A percentile compares a stretch with the other conserved stretches of the same genome.
These are phyloP conservation scores for Dioscorea zingiberensis DNA, from an alignment of 106 monocot species.

Conservation along the genomic window DNA sequence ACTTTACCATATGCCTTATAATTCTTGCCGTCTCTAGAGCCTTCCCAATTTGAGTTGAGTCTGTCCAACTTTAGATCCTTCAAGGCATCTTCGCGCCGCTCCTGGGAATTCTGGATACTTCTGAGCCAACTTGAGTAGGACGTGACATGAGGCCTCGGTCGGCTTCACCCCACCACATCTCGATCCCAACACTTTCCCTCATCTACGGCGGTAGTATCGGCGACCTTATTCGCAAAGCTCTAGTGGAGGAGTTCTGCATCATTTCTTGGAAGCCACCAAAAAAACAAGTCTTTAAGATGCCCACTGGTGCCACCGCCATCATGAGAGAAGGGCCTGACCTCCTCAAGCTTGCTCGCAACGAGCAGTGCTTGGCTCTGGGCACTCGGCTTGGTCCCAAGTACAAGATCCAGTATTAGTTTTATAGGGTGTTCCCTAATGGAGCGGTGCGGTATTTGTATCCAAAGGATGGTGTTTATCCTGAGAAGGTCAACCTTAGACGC, in stretches of 20 bases:
- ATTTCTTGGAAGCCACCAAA: slow-evolving; percentile 93
- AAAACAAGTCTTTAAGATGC: slow-evolving; percentile 97
- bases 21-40: no score
- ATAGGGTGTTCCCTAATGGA: slow-evolving; percentile 93
- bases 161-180: slow-evolving; percentile 91
- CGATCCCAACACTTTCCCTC: slow-evolving; percentile 82
- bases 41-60: no score
- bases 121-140: no score
- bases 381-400: slow-evolving; percentile 85
- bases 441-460: slow-evolving; percentile 98
- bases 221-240: slow-evolving; percentile 87
- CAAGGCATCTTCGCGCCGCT: no score
- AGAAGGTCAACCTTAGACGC: slow-evolving; percentile 90
- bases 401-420: slow-evolving; percentile 97
- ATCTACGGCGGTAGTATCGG: slow-evolving; percentile 94
- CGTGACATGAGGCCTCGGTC: slow-evolving; percentile 29
- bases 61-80: no score
- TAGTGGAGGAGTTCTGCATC: slow-evolving; percentile 93
- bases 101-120: no score
- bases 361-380: slow-evolving; percentile 93
- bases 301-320: slow-evolving; percentile 86
- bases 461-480: slow-evolving; percentile 94
- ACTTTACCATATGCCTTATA: no score
- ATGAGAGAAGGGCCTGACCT: slow-evolving; percentile 93
- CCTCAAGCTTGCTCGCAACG: slow-evolving; percentile 90